Conservation (phyloP, 495 filamentous ascomycete genomes). For the Astrocystis sublimbata region DNA sequence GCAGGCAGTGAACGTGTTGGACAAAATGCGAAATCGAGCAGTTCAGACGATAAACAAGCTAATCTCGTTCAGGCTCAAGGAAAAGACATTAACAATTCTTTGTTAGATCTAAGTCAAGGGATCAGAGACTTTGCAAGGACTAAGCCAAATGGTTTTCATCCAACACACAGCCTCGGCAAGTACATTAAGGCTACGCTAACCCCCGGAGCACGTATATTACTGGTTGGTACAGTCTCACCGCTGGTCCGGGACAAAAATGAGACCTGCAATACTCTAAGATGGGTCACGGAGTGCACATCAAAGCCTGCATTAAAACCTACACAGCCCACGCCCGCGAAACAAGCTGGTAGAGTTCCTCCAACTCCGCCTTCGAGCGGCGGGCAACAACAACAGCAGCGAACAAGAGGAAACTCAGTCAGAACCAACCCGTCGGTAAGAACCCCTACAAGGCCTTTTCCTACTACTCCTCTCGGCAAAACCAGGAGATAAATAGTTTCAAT, state of each 20-base stretch:
- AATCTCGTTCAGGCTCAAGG: slow-evolving; percentile 54
- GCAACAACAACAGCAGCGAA: too few relatives aligned
- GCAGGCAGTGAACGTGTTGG: slow-evolving; percentile 87
- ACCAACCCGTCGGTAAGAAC: too few relatives aligned
- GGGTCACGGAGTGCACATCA: too few relatives aligned
- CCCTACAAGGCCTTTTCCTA: too few relatives aligned
- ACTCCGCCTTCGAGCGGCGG: too few relatives aligned
- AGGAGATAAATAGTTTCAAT: too few relatives aligned
- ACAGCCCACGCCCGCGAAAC: background rate
- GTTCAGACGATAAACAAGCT: slow-evolving; percentile 64
- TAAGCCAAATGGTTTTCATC: slow-evolving; percentile 87
- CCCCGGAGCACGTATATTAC: slow-evolving; percentile 92
- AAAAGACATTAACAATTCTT: slow-evolving; percentile 88
- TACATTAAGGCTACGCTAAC: slow-evolving; percentile 88
- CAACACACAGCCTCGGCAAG: slow-evolving; percentile 93
- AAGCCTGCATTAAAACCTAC: background rate
- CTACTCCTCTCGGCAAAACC: too few relatives aligned
- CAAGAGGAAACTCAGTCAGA: too few relatives aligned
- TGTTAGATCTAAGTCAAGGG: slow-evolving; percentile 89
- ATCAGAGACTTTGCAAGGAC: slow-evolving; percentile 84
- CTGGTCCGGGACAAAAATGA: slow-evolving; percentile 71
- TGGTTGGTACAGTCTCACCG: slow-evolving; percentile 96
- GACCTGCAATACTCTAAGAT: slow-evolving; percentile 22
- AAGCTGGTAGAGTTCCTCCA: too few relatives aligned
- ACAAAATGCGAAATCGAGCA: slow-evolving; percentile 66